phyloP scores from a whole-genome alignment of 768 basidiomycete genomes.

The Lentinula lateritia region DNA sequence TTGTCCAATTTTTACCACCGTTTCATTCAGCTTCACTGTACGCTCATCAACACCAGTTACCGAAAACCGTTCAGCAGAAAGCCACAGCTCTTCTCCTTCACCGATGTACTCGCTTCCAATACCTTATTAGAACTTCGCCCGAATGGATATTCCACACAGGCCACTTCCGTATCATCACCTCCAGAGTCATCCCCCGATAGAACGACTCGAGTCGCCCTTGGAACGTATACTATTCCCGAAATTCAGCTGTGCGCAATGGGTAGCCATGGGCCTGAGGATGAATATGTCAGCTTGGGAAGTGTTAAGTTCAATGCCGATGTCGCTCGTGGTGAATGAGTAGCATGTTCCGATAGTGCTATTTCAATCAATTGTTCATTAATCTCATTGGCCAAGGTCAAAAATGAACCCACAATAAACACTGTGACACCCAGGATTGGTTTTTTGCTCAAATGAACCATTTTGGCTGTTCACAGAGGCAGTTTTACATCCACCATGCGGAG shows the following conservation, averaged over 20 bases:
- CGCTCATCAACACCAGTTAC: constrained; percentile 42
- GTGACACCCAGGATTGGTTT: too few species aligned
- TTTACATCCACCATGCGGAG: too few species aligned
- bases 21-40: constrained; percentile 39
- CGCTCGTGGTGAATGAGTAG: too few species aligned
- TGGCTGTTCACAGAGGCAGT: too few species aligned
- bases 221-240: constrained; percentile 46
- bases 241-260: constrained; percentile 72
- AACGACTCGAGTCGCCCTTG: constrained; percentile 39
- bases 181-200: background rate
- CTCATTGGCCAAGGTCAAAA: too few species aligned
- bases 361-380: background rate
- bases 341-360: too few species aligned
- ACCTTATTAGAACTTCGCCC: constrained; percentile 8
- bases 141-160: background rate
- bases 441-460: too few species aligned
- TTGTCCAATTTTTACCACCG: background rate
- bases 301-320: background rate
- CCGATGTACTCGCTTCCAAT: constrained; percentile 24
- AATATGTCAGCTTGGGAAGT: constrained; percentile 49
- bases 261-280: constrained; percentile 55
- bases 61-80: constrained; percentile 26
- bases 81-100: constrained; percentile 29
- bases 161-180: background rate
- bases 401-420: too few species aligned